Evolutionary conservation across 768 basidiomycete genomes (phyloP), one percentile per base, ranked within the genome.

Genomic region (Boletus rex-veris): DNA sequence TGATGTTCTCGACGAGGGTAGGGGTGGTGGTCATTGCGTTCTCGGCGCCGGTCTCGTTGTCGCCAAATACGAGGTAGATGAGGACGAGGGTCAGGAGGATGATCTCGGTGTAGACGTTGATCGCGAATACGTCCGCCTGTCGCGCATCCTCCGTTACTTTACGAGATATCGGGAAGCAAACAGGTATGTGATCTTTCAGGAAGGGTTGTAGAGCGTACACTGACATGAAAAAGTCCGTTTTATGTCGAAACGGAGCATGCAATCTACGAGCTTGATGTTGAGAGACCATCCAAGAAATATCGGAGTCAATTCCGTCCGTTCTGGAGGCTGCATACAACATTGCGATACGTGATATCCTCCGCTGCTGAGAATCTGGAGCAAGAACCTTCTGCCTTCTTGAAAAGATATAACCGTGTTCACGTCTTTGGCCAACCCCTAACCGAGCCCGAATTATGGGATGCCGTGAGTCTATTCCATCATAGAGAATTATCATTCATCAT

Each of bases 241-340:
- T 88, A 75, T 53, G 74, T 92, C 21, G 82, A 88, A 58, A 89
- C 88, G 0, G 57, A 73, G 16, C 77, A 74, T 49, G 84, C 85
- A 0, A 83, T 81, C 75, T 90, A 89, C 64, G 77, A 81, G 33
- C 69, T 90, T 26, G 67, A 71, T 16, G 60, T 48, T 7, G 10
- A 19, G 31, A 48, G 36, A 0, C 82, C 88, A 0, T 74, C 80
- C 2, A 59, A 63, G 18, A 59, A 53, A 19, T 90, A 90, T 51
- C 57, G 60, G 9, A 58, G 39, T 10, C 50, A 53, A 21, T 83
- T 78, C 47, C 62, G 67, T 21, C 61, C 76, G 4, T 89, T 86
- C 64, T 80, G 79, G 58, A 68, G 68, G 1, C 75, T 80, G 0
- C 77, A 80, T 24, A 73, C 74, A 0, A 71, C 84, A 42, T 73